Conservation (phyloP, 148 eudicot species). For the Cornus suecica region DNA sequence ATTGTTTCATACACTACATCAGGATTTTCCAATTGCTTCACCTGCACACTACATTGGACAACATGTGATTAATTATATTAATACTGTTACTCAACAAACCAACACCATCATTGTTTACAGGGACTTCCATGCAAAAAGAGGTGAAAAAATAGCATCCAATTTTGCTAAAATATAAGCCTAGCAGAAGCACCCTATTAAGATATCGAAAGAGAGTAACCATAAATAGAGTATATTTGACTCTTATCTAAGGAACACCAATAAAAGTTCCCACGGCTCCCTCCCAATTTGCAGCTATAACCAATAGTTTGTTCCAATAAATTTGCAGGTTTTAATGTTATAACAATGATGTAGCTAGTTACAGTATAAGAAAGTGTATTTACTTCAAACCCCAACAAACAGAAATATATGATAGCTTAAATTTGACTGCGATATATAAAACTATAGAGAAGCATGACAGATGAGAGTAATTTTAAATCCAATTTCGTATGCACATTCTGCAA, state of each 20-base stretch:
- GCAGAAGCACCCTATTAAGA: too few relatives aligned
- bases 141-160: background rate
- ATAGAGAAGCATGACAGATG: background rate
- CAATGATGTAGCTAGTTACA: background rate
- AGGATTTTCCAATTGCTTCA: slow-evolving; percentile 80
- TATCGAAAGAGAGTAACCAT: background rate
- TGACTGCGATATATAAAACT: background rate
- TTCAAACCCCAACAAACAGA: background rate
- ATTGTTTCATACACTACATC: slow-evolving; percentile 75
- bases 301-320: background rate
- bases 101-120: background rate
- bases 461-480: background rate
- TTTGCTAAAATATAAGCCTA: too few relatives aligned
- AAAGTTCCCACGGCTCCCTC: background rate
- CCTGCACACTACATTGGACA: slow-evolving; percentile 67
- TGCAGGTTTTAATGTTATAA: background rate
- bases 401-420: background rate
- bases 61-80: slow-evolving; percentile 3
- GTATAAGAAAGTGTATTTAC: background rate
- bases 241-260: background rate
- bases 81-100: background rate
- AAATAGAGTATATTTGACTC: background rate
- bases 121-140: background rate
- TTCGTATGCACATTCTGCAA: background rate
- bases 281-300: background rate